These are phyloP conservation scores for Wickerhamia fluorescens DNA, from an alignment of 805 yeast species.

Conservation along the genomic window DNA sequence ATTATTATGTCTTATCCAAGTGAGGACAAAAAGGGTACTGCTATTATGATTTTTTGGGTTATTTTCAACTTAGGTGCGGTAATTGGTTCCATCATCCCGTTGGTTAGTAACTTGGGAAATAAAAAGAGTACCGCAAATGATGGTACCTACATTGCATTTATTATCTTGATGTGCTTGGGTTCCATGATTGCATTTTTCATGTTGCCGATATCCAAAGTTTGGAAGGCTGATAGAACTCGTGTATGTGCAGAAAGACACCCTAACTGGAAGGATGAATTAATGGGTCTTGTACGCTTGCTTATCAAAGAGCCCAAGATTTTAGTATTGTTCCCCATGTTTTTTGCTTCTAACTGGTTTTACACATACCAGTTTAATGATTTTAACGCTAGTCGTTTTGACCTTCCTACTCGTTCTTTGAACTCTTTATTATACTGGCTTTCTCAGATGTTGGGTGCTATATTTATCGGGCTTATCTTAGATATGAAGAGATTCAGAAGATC, in stretches of 20 bases:
- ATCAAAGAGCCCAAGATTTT: constrained; percentile 38
- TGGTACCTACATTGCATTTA: constrained; percentile 49
- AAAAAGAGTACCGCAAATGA: constrained; percentile 29
- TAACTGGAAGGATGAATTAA: constrained; percentile 38
- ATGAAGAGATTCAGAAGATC: constrained; percentile 32
- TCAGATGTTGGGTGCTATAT: constrained; percentile 51
- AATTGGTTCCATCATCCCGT: constrained; percentile 52
- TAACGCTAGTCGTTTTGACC: constrained; percentile 48
- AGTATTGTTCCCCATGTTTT: constrained; percentile 53
- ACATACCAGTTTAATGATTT: constrained; percentile 57
- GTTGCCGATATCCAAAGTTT: constrained; percentile 45
- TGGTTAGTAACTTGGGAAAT: constrained; percentile 42
- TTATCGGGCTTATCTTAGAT: constrained; percentile 45
- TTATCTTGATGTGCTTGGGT: constrained; percentile 45
- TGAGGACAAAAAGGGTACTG: constrained; percentile 46
- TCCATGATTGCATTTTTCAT: constrained; percentile 36
- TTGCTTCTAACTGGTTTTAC: constrained; percentile 60
- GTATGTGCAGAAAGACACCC: constrained; percentile 42
- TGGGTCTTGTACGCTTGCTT: constrained; percentile 32
- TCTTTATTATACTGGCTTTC: constrained; percentile 54
- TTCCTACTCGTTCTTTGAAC: constrained; percentile 57
- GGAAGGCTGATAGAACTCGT: constrained; percentile 42
- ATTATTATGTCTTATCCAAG: constrained; percentile 52
- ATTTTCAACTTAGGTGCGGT: constrained; percentile 59
- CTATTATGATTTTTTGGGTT: constrained; percentile 51